Percentiles rank a stretch among this genome's conserved stretches.
Conservation (phyloP, 2,329 filamentous ascomycete species). For the Xylariales sp. region DNA sequence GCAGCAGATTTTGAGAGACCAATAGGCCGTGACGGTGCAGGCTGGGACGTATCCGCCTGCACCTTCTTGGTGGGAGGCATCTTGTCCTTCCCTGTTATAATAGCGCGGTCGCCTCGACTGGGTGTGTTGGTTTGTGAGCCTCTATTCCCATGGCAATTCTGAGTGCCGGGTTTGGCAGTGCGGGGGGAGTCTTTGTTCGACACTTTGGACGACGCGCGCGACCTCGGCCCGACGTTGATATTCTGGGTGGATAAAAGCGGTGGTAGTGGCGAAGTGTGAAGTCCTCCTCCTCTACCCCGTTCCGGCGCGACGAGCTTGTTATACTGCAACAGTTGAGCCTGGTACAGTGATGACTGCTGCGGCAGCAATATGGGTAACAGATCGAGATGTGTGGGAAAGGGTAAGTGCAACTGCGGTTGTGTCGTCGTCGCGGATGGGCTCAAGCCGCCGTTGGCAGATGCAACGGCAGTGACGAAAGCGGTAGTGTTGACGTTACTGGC, state of each 20-base stretch:
- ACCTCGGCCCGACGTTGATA: constrained; percentile 51
- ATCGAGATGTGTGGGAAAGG: constrained; percentile 40
- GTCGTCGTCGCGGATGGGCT: too few relatives aligned
- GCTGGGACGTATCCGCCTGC: constrained; percentile 7
- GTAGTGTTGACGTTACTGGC: neutral
- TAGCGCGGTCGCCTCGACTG: constrained; percentile 58
- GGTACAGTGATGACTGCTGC: constrained; percentile 54
- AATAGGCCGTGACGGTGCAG: constrained; percentile 15
- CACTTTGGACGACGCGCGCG: constrained; percentile 57
- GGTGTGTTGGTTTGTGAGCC: constrained; percentile 39
- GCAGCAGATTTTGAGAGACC: constrained; percentile 34
- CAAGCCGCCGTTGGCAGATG: constrained; percentile 15
- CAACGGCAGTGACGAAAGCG: constrained; percentile 7
- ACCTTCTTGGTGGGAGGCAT: constrained; percentile 22
- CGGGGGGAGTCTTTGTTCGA: constrained; percentile 47
- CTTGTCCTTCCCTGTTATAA: constrained; percentile 57
- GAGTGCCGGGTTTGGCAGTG: constrained; percentile 41
- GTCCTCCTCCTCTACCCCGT: constrained; percentile 46
- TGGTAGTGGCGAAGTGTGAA: constrained; percentile 52
- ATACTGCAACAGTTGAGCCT: constrained; percentile 61
- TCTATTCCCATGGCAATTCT: constrained; percentile 64
- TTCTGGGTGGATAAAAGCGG: constrained; percentile 51
- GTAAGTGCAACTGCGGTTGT: constrained; percentile 11
- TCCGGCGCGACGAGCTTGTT: constrained; percentile 60
- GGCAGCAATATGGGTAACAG: constrained; percentile 54